Evolutionary conservation across 345 rosid genomes (phyloP).

Genomic region (Firmiana major): DNA sequence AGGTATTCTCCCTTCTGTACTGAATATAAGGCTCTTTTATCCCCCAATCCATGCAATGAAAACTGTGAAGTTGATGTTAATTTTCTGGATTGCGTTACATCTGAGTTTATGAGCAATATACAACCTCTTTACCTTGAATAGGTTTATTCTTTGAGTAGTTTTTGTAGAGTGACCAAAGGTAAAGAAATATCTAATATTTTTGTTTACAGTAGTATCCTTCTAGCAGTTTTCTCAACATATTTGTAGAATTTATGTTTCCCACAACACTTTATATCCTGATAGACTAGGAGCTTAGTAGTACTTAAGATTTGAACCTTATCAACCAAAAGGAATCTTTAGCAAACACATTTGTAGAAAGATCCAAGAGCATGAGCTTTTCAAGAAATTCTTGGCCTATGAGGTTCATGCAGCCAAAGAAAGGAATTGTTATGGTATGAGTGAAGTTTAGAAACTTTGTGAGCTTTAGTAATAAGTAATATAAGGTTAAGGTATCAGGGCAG

Average conservation of each 20-base stretch:
- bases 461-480: neutral
- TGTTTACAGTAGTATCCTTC: neutral
- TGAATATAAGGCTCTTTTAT: neutral
- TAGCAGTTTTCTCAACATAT: neutral
- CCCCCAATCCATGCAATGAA: neutral
- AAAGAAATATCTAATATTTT: neutral
- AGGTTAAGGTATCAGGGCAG: neutral
- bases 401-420: neutral
- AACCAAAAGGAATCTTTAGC: neutral
- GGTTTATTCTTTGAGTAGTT: neutral
- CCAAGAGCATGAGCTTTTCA: neutral
- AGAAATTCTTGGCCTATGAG: neutral
- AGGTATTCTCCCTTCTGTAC: conserved; percentile 38
- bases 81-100: neutral
- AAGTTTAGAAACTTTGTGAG: too few species aligned
- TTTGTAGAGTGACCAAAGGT: neutral
- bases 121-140: neutral
- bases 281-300: neutral
- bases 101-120: neutral
- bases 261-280: neutral
- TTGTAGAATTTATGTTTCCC: neutral
- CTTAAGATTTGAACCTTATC: neutral
- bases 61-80: neutral
- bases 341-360: neutral
- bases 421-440: neutral